Evolutionary conservation across 2,329 filamentous ascomycete genomes (phyloP), one percentile per base, ranked within the genome.

Genomic region (Fusarium miscanthi): DNA sequence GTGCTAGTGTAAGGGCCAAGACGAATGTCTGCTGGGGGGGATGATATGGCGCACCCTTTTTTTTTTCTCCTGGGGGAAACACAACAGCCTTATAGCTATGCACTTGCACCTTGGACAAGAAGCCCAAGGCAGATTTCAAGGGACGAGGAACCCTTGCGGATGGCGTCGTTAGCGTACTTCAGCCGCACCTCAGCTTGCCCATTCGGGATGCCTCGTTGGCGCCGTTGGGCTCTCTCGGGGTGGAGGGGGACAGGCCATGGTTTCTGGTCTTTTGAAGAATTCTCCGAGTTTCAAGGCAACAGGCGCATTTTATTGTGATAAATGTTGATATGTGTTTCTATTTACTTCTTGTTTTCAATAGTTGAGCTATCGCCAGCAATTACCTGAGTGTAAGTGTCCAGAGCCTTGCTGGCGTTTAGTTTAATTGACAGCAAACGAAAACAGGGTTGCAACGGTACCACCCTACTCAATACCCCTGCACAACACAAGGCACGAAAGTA

Each of bases 61-160:
- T 38, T n/a, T 17, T 35, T 35, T n/a, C 45, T n/a, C 41, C 13
- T 19, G n/a, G 42, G 37, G 49, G 43, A 42, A 53, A 49, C 33
- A n/a, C 42, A 52, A 56, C 31, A 53, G 43, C 56, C 63, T 68
- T 67, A 67, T 66, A 66, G 25, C 21, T 25, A 25, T 25, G 23
- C 23, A 25, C 23, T 25, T 25, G 23, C 23, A 25, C 23, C 23
- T 25, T 25, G 23, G 23, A 25, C 23, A 46, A 66, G 33, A 66
- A 58, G 63, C 70, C 63, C 75, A 77, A 77, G 75, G 75, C 75
- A 77, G 75, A 77, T 72, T 74, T 49, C 31, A 53, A 63, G 16
- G 17, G 33, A 42, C 30, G 35, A 42, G 21, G 56, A 56, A 56
- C 54, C 59, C 72, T 68, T 73, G 65, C 60, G 51, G 59, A 62